A percentile compares a stretch with the other conserved stretches of the same genome.
Conservation (phyloP, 106 monocot species). For the Alisma plantagoaquatica region DNA sequence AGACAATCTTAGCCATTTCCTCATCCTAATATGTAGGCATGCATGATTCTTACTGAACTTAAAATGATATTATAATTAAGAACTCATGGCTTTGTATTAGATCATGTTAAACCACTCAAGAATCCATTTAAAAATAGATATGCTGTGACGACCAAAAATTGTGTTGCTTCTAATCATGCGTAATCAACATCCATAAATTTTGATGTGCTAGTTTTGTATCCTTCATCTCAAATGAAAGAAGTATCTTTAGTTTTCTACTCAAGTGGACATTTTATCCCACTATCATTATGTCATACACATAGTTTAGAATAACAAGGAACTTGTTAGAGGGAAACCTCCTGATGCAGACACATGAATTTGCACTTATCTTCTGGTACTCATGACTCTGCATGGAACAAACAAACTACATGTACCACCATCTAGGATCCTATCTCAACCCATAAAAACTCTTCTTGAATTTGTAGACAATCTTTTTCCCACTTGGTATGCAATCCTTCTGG, state of each 20-base stretch:
- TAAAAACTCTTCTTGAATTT: conserved; percentile 2
- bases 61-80: too few species aligned
- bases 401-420: background rate
- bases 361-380: background rate
- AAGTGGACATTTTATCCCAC: background rate
- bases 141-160: too few species aligned
- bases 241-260: background rate
- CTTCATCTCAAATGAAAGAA: background rate
- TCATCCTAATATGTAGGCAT: too few species aligned
- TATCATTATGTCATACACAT: too few species aligned
- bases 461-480: background rate
- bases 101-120: too few species aligned
- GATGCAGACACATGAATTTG: background rate
- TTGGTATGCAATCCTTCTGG: background rate
- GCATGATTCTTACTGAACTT: too few species aligned
- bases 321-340: background rate
- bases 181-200: background rate
- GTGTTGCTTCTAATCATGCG: background rate
- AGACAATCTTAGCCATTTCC: too few species aligned
- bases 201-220: background rate
- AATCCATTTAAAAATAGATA: too few species aligned
- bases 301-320: background rate
- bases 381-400: background rate
- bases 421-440: background rate
- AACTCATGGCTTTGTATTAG: too few species aligned